Base-by-base conservation (phyloP, 1,284 basidiomycete genomes). In the Sanghuangporus weigelae region DNA sequence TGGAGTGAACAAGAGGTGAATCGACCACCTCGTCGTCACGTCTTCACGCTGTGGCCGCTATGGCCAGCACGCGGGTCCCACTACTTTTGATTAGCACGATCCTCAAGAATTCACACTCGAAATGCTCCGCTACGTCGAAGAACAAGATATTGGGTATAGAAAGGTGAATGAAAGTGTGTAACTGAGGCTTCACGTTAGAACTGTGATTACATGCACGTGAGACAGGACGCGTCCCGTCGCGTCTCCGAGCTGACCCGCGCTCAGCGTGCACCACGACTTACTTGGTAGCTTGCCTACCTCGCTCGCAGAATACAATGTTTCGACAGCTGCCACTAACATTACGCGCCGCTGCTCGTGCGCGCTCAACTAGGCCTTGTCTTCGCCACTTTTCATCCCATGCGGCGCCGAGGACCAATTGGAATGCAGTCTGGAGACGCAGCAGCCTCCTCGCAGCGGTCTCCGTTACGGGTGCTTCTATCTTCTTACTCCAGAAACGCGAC, bases 401-500 rank as follows among this genome's bases (percentile, higher is more conserved):
- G 4, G 36, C 38, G 55, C 54, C 31, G 11, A 46, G 31, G 38
- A 39, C 19, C 46, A 55, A 39, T 21, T 38, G 48, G 35, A 61
- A 14, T 31, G 21, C 55, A n/a, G n/a, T 12, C 48, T 35, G 46
- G n/a, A 16, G 50, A 19, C 62, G 62, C 62, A 48, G 23, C 2
- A 50, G 49, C 5, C 46, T 49, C 21, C 44, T 59, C 39, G 49
- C 48, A n/a, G 44, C 48, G 12, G 10, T 59, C 38, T 35, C 57
- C n/a, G 38, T 12, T 16, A 40, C 38, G 12, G 50, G 44, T 21
- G 49, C 31, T 14, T 36, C 57, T 12, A 10, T 44, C 26, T 19
- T 63, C 38, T 7, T 46, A 19, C 11, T 63, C 23, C 62, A 63
- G 39, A 58, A 48, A 8, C 62, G 46, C n/a, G 36, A 44, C 26